Evolutionary conservation across 768 basidiomycete genomes (phyloP), one percentile per base, ranked within the genome.

Genomic region (Suillus weaverae): DNA sequence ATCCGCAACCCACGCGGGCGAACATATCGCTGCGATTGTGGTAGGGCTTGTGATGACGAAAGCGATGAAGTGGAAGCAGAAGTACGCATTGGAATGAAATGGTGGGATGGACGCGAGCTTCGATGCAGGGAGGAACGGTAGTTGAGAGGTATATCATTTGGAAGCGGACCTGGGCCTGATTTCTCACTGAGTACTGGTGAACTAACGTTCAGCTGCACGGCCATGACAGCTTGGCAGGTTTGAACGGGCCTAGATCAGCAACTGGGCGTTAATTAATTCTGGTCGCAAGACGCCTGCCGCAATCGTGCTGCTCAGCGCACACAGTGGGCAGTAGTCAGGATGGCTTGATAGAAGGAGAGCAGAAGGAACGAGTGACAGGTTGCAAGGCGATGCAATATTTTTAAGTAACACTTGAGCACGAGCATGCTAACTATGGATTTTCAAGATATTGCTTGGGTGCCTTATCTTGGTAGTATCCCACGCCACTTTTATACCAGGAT

Each of bases 1-100:
- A 85, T 85, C 68, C 86, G 82, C 46, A 84, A 78, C 35, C 81
- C 78, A 35, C 81, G 79, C 64, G 85, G 83, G 62, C 83, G 81
- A 57, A 79, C 75, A 44, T 83, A 81, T 30, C 77, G 71, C 61
- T 69, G 62, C 0, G 78, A 67, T 32, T 68, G 70, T 0, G 71
- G 62, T 59, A 68, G 67, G 53, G 68, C 22, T 54, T 41, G 43
- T 26, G 44, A 64, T 18, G 55, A 55, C 14, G 59, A 64, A 38
- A 60, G 22, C 14, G 62, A 30, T 36, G 67, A 50, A 18, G 62
- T 26, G 57, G 60, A 50, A 33, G 30, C 26, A 36, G 64, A 61
- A 43, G 70, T 63, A 57, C 61, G 76, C 54, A 69, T 63, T 54
- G 74, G 66, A 65, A 60, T 60, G 68, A 71, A 65, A 50, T 62